Percentiles rank a stretch among this genome's conserved stretches.
Evolutionary conservation across 2,329 filamentous ascomycete genomes (phyloP).

Genomic region (Metarhizium guizhouense): DNA sequence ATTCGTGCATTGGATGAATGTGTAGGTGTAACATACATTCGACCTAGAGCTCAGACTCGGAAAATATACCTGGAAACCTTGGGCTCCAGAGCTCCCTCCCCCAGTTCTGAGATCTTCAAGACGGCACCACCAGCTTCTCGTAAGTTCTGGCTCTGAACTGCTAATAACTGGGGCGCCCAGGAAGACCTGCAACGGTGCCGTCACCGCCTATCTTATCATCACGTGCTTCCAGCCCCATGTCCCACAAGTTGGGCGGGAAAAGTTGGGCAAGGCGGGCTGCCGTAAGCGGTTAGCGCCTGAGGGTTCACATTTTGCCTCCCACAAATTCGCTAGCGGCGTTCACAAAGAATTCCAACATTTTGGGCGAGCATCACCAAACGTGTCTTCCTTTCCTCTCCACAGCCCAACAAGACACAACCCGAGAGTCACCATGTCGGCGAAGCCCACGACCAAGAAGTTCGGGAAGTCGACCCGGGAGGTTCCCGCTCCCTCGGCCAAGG

Average conservation of each 20-base stretch:
- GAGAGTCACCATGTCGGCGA: slow-evolving; percentile 60
- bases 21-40: not conserved
- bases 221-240: slow-evolving; percentile 28
- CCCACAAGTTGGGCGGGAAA: slow-evolving; percentile 12
- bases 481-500: slow-evolving; percentile 81
- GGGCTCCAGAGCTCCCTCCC: not conserved
- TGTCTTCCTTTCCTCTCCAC: slow-evolving; percentile 26
- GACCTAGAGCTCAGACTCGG: not conserved
- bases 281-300: slow-evolving; percentile 27
- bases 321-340: slow-evolving; percentile 33
- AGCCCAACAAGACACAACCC: slow-evolving; percentile 32
- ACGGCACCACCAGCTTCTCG: slow-evolving; percentile 28
- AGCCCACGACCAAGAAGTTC: slow-evolving; percentile 86
- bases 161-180: not conserved
- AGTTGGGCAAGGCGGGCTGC: slow-evolving; percentile 10
- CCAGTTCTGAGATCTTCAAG: slow-evolving; percentile 6
- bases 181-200: not conserved
- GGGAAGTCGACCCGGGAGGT: slow-evolving; percentile 92
- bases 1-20: not conserved
- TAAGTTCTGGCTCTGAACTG: slow-evolving; percentile 23
- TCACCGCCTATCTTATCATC: slow-evolving; percentile 23
- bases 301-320: slow-evolving; percentile 35
- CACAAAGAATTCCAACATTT: slow-evolving; percentile 34
- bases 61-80: slow-evolving; percentile 10
- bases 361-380: slow-evolving; percentile 29